These are phyloP conservation scores for Sclerotinia sclerotiorum DNA, from an alignment of 2,329 filamentous ascomycete species.

Conservation along the genomic window DNA sequence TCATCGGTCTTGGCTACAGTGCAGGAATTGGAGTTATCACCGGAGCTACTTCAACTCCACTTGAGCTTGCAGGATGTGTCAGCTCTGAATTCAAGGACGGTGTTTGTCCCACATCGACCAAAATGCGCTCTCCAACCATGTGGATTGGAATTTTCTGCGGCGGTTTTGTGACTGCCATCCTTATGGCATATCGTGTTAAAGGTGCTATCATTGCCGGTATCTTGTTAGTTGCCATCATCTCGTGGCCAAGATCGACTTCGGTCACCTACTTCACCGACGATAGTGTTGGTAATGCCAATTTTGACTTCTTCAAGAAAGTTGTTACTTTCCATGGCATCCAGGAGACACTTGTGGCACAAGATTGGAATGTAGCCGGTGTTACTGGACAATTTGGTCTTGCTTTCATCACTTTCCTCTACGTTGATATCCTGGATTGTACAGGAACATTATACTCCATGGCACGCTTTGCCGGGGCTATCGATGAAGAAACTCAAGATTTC, in stretches of 20 bases:
- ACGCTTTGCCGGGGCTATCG: constrained; percentile 74
- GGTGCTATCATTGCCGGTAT: constrained; percentile 84
- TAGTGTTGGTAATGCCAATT: constrained; percentile 63
- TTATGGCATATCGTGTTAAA: constrained; percentile 85
- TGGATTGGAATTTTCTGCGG: constrained; percentile 90
- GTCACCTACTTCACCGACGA: constrained; percentile 83
- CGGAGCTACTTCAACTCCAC: constrained; percentile 65
- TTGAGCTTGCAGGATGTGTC: constrained; percentile 65
- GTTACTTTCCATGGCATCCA: constrained; percentile 79
- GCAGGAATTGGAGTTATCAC: constrained; percentile 79
- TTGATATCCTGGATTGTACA: constrained; percentile 84
- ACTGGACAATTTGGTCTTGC: constrained; percentile 78
- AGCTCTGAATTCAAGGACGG: constrained; percentile 45
- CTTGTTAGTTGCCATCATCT: constrained; percentile 80
- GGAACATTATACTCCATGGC: constrained; percentile 91
- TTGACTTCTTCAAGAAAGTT: constrained; percentile 86
- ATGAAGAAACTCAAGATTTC: constrained; percentile 81
- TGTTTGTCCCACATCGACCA: constrained; percentile 58
- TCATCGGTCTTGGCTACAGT: constrained; percentile 75
- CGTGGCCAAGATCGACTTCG: constrained; percentile 76
- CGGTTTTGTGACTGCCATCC: constrained; percentile 72
- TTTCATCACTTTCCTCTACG: constrained; percentile 85
- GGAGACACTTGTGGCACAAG: constrained; percentile 67
- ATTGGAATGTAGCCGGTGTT: constrained; percentile 69
- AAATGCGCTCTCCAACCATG: constrained; percentile 81